phyloP scores from a whole-genome alignment of 768 basidiomycete species.

The Boletus sensibilis region DNA sequence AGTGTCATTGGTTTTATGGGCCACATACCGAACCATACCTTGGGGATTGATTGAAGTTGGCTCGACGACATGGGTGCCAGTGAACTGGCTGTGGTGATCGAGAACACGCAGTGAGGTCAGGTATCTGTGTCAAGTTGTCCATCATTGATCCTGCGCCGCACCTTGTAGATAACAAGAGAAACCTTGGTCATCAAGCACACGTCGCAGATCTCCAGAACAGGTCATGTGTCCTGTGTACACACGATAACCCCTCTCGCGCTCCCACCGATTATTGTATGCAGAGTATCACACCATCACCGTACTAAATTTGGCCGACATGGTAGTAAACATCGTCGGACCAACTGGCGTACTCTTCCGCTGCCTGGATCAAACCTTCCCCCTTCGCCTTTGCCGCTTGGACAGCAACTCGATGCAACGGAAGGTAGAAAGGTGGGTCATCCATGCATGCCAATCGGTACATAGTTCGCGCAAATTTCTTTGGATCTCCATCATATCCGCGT shows the following conservation, averaged over 20 bases:
- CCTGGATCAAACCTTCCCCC: slow-evolving; percentile 22
- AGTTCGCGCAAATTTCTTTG: slow-evolving; percentile 21
- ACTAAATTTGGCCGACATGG: slow-evolving; percentile 5
- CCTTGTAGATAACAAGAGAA: background rate
- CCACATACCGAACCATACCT: slow-evolving; percentile 27
- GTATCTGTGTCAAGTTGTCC: background rate
- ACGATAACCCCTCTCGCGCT: background rate
- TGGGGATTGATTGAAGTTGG: slow-evolving; percentile 1
- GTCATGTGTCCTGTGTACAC: background rate
- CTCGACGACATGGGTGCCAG: background rate
- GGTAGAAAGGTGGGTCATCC: slow-evolving; percentile 26
- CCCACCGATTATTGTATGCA: too few relatives aligned
- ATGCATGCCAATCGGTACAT: slow-evolving; percentile 19
- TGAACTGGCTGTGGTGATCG: background rate
- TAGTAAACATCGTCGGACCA: slow-evolving; percentile 31
- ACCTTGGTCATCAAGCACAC: background rate
- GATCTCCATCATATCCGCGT: slow-evolving; percentile 17
- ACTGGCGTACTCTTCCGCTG: slow-evolving; percentile 27
- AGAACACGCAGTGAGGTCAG: background rate
- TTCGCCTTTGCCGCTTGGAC: slow-evolving; percentile 21
- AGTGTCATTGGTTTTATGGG: background rate
- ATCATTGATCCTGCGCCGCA: background rate
- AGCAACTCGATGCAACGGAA: slow-evolving; percentile 25
- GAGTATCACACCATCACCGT: background rate
- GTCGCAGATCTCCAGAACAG: background rate